Percentiles rank a stretch among this genome's conserved stretches.
Conservation (phyloP, 805 yeast genomes). For the Wickerhamiella nectarea region DNA sequence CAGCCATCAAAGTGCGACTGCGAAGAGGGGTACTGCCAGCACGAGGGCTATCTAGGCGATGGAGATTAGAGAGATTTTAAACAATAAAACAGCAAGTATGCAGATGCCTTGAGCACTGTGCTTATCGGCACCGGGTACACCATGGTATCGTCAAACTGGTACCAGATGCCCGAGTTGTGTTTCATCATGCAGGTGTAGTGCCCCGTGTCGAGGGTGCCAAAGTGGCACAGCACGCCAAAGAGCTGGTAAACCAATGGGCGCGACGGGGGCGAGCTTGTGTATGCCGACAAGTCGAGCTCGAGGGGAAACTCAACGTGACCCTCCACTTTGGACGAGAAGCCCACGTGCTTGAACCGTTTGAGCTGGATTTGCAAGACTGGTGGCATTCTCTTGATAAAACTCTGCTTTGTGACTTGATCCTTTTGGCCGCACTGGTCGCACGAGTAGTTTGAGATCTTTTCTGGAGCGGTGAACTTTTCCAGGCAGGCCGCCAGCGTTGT, state of each 20-base stretch:
- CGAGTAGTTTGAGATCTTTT: slow-evolving; percentile 59
- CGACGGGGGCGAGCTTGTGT: slow-evolving; percentile 22
- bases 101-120: slow-evolving; percentile 56
- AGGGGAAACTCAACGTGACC: slow-evolving; percentile 60
- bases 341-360: slow-evolving; percentile 51
- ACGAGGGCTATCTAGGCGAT: background rate
- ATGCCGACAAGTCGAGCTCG: slow-evolving; percentile 56
- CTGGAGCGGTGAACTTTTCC: slow-evolving; percentile 62
- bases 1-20: slow-evolving; percentile 4
- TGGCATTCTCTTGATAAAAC: slow-evolving; percentile 56
- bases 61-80: slow-evolving; percentile 17
- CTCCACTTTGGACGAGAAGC: slow-evolving; percentile 51
- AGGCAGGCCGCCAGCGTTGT: slow-evolving; percentile 47
- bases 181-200: slow-evolving; percentile 79
- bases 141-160: slow-evolving; percentile 78
- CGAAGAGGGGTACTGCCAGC: slow-evolving; percentile 1
- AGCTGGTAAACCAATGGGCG: slow-evolving; percentile 52
- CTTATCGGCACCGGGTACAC: slow-evolving; percentile 51
- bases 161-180: slow-evolving; percentile 40
- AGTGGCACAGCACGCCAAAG: slow-evolving; percentile 76
- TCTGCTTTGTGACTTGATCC: slow-evolving; percentile 58
- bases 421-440: slow-evolving; percentile 53
- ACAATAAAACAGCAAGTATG: slow-evolving; percentile 52
- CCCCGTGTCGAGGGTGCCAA: slow-evolving; percentile 90
- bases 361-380: slow-evolving; percentile 72